Evolutionary conservation across 495 filamentous ascomycete genomes (phyloP).

Genomic region (Viridothelium virens): DNA sequence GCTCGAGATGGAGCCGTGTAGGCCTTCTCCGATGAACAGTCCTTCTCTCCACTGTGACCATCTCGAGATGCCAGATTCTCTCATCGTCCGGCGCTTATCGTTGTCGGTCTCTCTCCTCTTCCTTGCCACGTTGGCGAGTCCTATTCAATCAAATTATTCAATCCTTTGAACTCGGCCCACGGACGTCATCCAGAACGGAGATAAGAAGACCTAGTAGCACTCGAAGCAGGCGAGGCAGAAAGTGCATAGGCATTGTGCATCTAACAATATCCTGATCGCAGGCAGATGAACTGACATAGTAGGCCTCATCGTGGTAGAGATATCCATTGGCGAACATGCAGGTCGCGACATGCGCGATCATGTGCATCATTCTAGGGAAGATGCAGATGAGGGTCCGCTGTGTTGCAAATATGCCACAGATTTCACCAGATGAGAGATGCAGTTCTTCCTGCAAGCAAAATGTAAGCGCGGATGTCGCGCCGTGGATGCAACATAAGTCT

Average conservation of each 20-base stretch:
- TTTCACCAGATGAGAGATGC: constrained; percentile 22
- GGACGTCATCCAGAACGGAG: constrained; percentile 30
- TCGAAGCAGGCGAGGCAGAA: constrained; percentile 14
- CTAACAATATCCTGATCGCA: constrained; percentile 11
- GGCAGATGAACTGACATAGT: constrained; percentile 1
- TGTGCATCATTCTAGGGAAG: constrained; percentile 28
- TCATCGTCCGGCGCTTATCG: constrained; percentile 14
- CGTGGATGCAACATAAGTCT: no score
- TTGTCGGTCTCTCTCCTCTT: constrained; percentile 37
- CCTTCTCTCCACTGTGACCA: constrained; percentile 9
- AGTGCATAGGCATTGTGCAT: constrained; percentile 6
- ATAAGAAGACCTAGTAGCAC: constrained; percentile 30
- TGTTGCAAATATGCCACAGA: constrained; percentile 29
- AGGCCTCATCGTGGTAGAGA: constrained; percentile 28
- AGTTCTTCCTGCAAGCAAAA: constrained; percentile 27
- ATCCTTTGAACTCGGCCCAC: constrained; percentile 27
- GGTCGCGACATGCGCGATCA: constrained; percentile 34
- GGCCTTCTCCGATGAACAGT: constrained; percentile 19
- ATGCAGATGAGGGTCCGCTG: constrained; percentile 31
- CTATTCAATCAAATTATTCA: constrained; percentile 26
- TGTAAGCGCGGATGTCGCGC: background rate
- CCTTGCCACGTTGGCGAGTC: constrained; percentile 34
- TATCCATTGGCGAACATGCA: constrained; percentile 39
- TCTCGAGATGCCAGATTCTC: constrained; percentile 15
- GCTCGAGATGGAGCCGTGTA: constrained; percentile 32